A percentile compares a stretch with the other conserved stretches of the same genome.
Evolutionary conservation across 306 rosid species (phyloP).

Genomic region (Quercus mongolica): DNA sequence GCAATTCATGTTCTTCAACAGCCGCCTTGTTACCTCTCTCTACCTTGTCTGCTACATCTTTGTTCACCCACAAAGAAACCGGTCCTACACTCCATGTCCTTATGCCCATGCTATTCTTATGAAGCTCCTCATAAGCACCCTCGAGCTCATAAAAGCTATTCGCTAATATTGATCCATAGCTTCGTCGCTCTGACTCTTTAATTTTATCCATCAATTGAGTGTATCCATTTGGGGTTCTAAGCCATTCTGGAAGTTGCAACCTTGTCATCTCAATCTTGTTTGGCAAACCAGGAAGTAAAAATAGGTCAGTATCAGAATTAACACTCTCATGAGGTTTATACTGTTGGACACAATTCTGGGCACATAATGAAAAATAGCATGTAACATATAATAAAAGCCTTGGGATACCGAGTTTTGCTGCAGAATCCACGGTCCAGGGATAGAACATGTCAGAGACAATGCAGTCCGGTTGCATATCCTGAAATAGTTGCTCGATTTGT

Average conservation of each 20-base stretch:
- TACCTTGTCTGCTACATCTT: conserved; percentile 22
- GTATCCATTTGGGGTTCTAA: too few species aligned
- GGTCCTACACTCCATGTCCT: conserved; percentile 41
- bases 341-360: conserved; percentile 5
- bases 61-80: conserved; percentile 33
- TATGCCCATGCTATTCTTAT: conserved; percentile 6
- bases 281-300: conserved; percentile 28
- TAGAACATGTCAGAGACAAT: conserved; percentile 38
- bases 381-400: conserved; percentile 28
- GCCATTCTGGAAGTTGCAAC: conserved; percentile 28
- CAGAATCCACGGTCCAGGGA: conserved; percentile 33
- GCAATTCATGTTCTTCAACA: conserved; percentile 22
- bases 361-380: conserved; percentile 16
- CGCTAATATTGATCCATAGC: too few species aligned
- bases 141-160: too few species aligned
- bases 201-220: too few species aligned
- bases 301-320: conserved; percentile 16
- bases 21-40: conserved; percentile 19
- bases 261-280: conserved; percentile 30
- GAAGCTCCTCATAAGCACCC: too few species aligned
- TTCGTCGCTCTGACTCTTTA: too few species aligned
- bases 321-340: conserved; percentile 10
- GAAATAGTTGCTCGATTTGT: conserved; percentile 15
- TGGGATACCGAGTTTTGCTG: conserved; percentile 21
- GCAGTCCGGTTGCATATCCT: conserved; percentile 25